Evolutionary conservation across 495 filamentous ascomycete genomes (phyloP).

Genomic region (Penicillium turbatum): DNA sequence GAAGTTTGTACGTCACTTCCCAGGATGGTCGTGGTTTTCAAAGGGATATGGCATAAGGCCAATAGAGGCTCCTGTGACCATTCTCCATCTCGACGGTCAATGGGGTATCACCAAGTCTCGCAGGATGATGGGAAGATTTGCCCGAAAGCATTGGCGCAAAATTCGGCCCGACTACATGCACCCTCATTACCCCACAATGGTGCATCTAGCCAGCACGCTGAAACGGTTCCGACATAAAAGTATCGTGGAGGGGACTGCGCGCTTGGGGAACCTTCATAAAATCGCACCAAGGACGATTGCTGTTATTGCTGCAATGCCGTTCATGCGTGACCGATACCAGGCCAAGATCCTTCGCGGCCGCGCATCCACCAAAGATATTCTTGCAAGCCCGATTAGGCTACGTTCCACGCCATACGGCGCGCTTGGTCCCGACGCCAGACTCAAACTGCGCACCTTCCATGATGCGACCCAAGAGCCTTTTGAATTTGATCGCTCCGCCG

Average conservation of each 20-base stretch:
- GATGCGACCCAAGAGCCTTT: not conserved
- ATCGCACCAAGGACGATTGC: conserved; percentile 49
- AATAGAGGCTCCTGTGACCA: conserved; percentile 22
- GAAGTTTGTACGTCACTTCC: conserved; percentile 69
- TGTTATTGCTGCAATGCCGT: conserved; percentile 52
- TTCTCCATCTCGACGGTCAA: conserved; percentile 26
- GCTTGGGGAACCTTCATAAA: conserved; percentile 31
- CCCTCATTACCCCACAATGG: conserved; percentile 52
- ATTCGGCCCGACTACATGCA: conserved; percentile 40
- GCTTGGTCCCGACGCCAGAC: not conserved
- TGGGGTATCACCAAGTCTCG: conserved; percentile 16
- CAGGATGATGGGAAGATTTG: conserved; percentile 28
- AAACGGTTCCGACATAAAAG: conserved; percentile 38
- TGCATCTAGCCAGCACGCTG: conserved; percentile 49
- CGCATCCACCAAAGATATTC: conserved; percentile 12
- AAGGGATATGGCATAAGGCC: conserved; percentile 31
- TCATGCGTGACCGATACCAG: conserved; percentile 39
- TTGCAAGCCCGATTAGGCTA: not conserved
- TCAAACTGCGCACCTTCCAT: not conserved
- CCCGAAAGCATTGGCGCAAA: conserved; percentile 32
- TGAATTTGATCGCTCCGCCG: not conserved
- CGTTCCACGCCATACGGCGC: conserved; percentile 9
- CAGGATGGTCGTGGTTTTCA: conserved; percentile 57
- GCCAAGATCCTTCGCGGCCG: conserved; percentile 32
- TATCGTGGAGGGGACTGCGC: conserved; percentile 25